Conservation (phyloP, 257 asterid genomes). For the Asclepias syriaca region DNA sequence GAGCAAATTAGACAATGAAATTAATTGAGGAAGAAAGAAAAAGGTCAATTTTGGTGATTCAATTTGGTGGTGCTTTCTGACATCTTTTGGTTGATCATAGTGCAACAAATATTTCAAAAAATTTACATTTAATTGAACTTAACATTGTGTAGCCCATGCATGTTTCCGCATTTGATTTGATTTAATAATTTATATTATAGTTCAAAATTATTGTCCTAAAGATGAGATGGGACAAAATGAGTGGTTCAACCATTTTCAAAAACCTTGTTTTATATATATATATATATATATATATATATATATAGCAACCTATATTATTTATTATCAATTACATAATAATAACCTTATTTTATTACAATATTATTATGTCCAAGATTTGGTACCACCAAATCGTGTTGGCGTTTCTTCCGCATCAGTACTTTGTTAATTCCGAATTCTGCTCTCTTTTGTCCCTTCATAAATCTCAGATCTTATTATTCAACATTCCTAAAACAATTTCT, state of each 20-base stretch:
- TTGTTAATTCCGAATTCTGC: background rate
- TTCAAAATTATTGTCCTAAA: background rate
- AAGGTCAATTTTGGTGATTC: conserved; percentile 8
- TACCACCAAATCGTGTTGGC: background rate
- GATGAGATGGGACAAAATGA: background rate
- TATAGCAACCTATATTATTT: no score
- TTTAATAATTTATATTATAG: no score
- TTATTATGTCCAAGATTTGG: background rate
- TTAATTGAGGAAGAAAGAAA: background rate
- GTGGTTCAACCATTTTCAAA: background rate
- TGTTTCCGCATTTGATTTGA: background rate
- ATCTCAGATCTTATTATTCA: background rate
- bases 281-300: no score
- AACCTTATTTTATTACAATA: background rate
- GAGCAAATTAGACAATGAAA: background rate
- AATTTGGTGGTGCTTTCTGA: background rate
- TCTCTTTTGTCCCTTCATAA: background rate
- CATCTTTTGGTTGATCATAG: background rate
- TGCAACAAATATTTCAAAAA: background rate
- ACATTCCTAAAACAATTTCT: no score
- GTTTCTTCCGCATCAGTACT: background rate
- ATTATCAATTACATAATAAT: no score
- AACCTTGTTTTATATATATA: no score
- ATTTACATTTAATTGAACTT: no score
- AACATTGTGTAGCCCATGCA: background rate